Percentiles rank a stretch among this genome's conserved stretches.
Conservation (phyloP, 2,329 filamentous ascomycete genomes). For the Teratosphaeria destructans region DNA sequence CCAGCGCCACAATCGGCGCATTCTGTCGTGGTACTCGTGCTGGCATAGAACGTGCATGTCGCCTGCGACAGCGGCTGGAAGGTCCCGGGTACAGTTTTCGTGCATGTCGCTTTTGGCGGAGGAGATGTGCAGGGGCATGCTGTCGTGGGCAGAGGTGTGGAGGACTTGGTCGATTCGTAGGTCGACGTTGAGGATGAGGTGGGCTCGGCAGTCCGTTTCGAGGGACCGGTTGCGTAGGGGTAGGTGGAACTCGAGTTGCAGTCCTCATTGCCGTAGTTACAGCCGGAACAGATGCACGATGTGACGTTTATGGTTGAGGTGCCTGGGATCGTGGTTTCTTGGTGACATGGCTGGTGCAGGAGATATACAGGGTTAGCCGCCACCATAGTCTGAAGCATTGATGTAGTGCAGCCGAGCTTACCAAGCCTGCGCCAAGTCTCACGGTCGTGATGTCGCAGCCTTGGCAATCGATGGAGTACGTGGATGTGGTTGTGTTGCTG, state of each 20-base stretch:
- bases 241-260: background rate
- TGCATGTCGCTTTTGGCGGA: background rate
- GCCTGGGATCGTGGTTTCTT: background rate
- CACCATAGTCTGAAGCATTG: background rate
- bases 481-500: conserved; percentile 1
- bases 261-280: background rate
- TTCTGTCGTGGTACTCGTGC: background rate
- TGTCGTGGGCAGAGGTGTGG: background rate
- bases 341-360: background rate
- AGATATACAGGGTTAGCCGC: background rate
- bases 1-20: background rate
- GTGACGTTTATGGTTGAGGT: background rate
- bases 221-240: background rate
- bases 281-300: background rate
- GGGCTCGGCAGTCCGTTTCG: background rate
- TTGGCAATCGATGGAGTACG: conserved; percentile 2
- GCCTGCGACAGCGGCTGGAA: background rate
- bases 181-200: background rate
- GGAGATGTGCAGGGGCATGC: background rate
- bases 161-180: background rate
- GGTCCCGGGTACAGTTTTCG: background rate
- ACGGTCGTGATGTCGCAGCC: conserved; percentile 2
- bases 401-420: background rate
- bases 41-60: background rate
- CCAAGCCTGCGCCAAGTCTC: conserved; percentile 1